Percentiles rank a stretch among this genome's conserved stretches.
Evolutionary conservation across 176 grass and related monocot genomes (phyloP).

Genomic region (Juncus effusus): DNA sequence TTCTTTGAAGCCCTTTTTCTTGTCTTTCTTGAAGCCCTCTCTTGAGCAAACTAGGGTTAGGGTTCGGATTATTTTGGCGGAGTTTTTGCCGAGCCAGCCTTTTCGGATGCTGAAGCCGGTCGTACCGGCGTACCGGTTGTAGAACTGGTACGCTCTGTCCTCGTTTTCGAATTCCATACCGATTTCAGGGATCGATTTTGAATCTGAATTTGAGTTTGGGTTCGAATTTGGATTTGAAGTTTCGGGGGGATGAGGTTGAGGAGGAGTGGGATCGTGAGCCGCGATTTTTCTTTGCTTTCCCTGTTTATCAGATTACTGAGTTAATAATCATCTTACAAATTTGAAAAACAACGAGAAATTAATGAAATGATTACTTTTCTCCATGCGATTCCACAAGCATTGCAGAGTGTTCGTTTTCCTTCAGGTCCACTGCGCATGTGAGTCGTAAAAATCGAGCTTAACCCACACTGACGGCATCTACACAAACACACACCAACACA

Average conservation of each 20-base stretch:
- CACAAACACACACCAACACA: background rate
- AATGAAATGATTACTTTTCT: constrained; percentile 40
- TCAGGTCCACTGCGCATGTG: constrained; percentile 57
- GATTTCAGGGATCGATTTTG: constrained; percentile 28
- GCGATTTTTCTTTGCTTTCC: constrained; percentile 55
- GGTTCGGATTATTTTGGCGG: constrained; percentile 33
- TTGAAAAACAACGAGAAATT: background rate
- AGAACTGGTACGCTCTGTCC: constrained; percentile 40
- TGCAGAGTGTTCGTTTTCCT: constrained; percentile 47
- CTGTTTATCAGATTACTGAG: constrained; percentile 20
- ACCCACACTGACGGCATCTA: constrained; percentile 52
- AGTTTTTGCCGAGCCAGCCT: constrained; percentile 38
- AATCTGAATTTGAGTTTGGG: constrained; percentile 24
- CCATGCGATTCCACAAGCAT: constrained; percentile 59
- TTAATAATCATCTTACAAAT: constrained; percentile 8
- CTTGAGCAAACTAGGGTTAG: constrained; percentile 52
- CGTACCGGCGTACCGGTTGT: constrained; percentile 41
- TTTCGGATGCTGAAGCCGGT: constrained; percentile 47
- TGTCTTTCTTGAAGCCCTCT: constrained; percentile 46
- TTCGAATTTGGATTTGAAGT: too few relatives aligned
- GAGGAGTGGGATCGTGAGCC: constrained; percentile 32
- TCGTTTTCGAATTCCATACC: constrained; percentile 48
- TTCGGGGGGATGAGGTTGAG: background rate
- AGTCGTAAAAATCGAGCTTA: constrained; percentile 47
- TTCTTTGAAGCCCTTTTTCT: constrained; percentile 36